These are phyloP conservation scores for Aspergillus sp. DNA, from an alignment of 2,329 filamentous ascomycete species.

Conservation along the genomic window DNA sequence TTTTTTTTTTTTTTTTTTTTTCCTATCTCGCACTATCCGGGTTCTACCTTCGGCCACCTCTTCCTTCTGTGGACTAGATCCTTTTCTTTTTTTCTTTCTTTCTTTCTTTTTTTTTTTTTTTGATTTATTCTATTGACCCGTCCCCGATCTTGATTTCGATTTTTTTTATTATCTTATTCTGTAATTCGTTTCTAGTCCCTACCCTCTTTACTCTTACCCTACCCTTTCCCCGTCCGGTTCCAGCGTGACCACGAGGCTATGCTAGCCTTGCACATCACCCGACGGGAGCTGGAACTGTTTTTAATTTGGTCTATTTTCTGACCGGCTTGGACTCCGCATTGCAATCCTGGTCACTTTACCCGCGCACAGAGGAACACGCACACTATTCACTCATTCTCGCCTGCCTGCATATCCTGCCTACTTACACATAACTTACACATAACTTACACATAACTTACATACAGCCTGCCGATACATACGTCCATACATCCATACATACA, in stretches of 20 bases:
- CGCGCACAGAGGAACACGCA: conserved; percentile 9
- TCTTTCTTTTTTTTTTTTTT: conserved; percentile 15
- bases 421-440: conserved; percentile 10
- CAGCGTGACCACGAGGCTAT: conserved; percentile 31
- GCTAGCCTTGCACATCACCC: conserved; percentile 34
- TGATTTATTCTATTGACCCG: conserved; percentile 12
- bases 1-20: conserved; percentile 7
- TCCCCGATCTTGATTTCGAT: neutral
- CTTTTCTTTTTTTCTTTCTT: conserved; percentile 13
- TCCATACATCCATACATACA: neutral
- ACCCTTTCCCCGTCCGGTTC: conserved; percentile 15
- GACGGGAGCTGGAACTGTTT: conserved; percentile 26
- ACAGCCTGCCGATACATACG: neutral
- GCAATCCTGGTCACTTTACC: conserved; percentile 24
- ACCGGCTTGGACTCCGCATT: conserved; percentile 25
- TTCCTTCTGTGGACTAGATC: conserved; percentile 17
- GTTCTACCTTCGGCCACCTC: conserved; percentile 12
- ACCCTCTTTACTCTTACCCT: neutral
- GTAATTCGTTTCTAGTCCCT: neutral
- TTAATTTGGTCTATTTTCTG: conserved; percentile 26
- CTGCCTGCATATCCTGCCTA: conserved; percentile 1
- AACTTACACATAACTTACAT: conserved; percentile 10
- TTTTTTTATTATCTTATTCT: neutral
- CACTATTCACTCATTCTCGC: conserved; percentile 4
- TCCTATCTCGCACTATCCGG: conserved; percentile 11